phyloP scores from a whole-genome alignment of 2,329 filamentous ascomycete genomes.

The Mycogone perniciosa region DNA sequence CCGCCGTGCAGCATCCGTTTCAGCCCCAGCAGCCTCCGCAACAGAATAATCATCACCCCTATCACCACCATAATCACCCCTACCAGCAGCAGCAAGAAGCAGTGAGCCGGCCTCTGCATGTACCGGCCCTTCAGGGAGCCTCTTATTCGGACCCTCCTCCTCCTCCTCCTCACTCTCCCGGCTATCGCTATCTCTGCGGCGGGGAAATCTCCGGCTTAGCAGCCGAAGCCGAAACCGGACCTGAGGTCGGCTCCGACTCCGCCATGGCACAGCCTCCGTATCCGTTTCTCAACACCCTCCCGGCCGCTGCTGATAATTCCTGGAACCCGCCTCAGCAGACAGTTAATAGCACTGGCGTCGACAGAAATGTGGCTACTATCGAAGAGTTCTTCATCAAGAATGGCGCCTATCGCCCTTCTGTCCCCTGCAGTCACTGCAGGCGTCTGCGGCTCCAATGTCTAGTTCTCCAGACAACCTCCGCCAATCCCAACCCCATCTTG shows the following conservation, averaged over 20 bases:
- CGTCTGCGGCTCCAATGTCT: conserved; percentile 41
- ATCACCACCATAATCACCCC: not conserved
- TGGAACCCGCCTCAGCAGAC: conserved; percentile 1
- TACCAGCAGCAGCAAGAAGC: not conserved
- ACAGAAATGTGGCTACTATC: conserved; percentile 15
- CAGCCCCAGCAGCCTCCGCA: no score
- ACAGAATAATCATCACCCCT: no score
- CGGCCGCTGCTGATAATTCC: not conserved
- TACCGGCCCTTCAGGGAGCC: not conserved
- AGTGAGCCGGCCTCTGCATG: conserved; percentile 3
- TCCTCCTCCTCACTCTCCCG: not conserved
- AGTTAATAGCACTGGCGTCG: not conserved
- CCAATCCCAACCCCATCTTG: conserved; percentile 42
- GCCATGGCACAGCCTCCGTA: not conserved
- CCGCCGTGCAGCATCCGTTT: no score
- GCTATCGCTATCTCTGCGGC: conserved; percentile 1
- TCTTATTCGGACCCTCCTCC: conserved; percentile 5
- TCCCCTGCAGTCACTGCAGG: conserved; percentile 39
- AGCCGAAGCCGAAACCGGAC: conserved; percentile 3
- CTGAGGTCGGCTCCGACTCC: conserved; percentile 1
- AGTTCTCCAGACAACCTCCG: conserved; percentile 39
- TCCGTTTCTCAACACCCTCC: not conserved
- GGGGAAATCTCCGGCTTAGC: conserved; percentile 3
- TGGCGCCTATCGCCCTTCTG: conserved; percentile 35
- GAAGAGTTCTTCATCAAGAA: conserved; percentile 35